Evolutionary conservation across 1,139 yeast genomes (phyloP), one percentile per base, ranked within the genome.

Genomic region (Debaryomyces psychrophilus): DNA sequence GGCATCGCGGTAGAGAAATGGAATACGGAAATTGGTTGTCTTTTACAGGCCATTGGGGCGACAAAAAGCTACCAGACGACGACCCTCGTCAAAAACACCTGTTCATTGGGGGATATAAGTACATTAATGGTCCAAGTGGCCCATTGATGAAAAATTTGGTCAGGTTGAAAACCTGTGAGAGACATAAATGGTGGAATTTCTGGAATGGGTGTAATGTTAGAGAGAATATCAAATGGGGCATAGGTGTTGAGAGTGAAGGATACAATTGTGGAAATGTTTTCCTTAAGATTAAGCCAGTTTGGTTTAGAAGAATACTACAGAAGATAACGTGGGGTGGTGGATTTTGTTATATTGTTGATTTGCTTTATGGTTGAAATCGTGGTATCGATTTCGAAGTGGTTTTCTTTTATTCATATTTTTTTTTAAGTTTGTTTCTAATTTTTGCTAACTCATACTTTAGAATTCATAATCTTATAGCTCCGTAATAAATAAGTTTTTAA

Each of bases 31-130:
- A 85, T 54, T 93, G 98, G 98, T 74, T 93, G 17, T 58, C 76
- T 2, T 93, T 73, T 57, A 63, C 71, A n/a, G 99, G 98, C 0
- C 84, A 79, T 49, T 93, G 99, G 98, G 99, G 99, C 2, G 95
- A 93, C 65, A 78, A 78, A 50, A 82, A 85, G 58, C 69, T 93
- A 35, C 71, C 76, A 0, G 77, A 81, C 14, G 63, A 68, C 0
- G 98, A 93, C 61, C 80, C 85, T 5, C 76, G 98, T 49, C 98
- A 93, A 62, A 77, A 72, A 49, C 85, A 90, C 81, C 87, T 67
- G 56, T 52, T 95, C 40, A 89, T 93, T 11, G 95, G 90, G 53
- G 96, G 95, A 50, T 86, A 92, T 85, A 81, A 82, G 55, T 89
- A 86, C 61, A 90, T 93, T 44, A 90, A 87, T 59, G 99, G 98